Conservation (phyloP, 2,329 filamentous ascomycete species). For the Calonectria montana region DNA sequence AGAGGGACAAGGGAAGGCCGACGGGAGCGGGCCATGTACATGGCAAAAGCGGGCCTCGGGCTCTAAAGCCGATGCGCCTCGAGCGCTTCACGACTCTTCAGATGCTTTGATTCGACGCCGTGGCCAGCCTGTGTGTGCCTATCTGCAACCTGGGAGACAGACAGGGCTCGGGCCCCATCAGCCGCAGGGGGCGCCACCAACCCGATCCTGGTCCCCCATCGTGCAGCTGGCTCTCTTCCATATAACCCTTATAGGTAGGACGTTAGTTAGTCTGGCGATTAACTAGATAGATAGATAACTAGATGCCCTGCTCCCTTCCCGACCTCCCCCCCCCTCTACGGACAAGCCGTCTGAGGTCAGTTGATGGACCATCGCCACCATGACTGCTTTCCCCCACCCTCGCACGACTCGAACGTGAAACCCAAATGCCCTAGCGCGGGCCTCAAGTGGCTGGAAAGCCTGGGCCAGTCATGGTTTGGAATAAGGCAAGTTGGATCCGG, state of each 20-base stretch:
- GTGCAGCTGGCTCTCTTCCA: background rate
- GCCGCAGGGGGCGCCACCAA: background rate
- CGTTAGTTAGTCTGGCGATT: background rate
- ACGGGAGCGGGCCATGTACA: background rate
- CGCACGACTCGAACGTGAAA: background rate
- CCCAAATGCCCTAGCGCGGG: too few relatives aligned
- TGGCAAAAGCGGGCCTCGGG: background rate
- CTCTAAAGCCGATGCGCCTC: background rate
- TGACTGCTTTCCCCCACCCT: background rate
- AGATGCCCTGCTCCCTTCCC: background rate
- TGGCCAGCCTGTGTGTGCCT: background rate
- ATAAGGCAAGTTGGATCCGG: too few relatives aligned
- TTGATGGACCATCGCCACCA: background rate
- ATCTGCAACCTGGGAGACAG: background rate
- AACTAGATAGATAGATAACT: background rate
- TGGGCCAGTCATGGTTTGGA: too few relatives aligned
- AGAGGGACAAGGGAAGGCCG: background rate
- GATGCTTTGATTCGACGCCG: too few relatives aligned
- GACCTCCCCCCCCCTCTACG: background rate
- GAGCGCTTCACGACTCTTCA: background rate
- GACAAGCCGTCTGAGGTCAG: background rate
- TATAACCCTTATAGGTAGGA: background rate
- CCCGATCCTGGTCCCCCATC: background rate
- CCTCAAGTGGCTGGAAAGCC: too few relatives aligned
- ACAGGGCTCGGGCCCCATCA: background rate